Evolutionary conservation across 768 basidiomycete genomes (phyloP), one percentile per base, ranked within the genome.

Genomic region (Pisolithus tinctorius): DNA sequence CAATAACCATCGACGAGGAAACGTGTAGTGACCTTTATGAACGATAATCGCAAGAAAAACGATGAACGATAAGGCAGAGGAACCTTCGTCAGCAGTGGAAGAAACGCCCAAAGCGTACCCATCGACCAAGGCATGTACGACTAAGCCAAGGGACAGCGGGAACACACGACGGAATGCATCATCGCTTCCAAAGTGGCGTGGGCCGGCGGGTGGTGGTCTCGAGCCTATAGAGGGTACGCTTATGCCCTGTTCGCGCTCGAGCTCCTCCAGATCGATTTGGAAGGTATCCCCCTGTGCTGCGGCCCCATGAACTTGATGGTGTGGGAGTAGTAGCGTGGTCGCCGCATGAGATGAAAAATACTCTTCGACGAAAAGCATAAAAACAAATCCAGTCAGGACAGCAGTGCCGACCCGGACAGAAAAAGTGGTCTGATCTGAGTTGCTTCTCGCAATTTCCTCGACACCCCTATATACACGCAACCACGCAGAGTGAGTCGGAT

Each of bases 81-180:
- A 68, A 51, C 56, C 71, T 0, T 67, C 51, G 17, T 63, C 61
- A 9, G 84, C 34, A 3, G 34, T 69, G 11, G 79, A 76, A 3
- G 88, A 86, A 17, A 93, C 86, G 23, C 95, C 96, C 37, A 98
- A 72, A 2, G 91, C 92, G 51, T 96, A 82, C 4, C 96, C 94
- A 66, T 99, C 96, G 0, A 93, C 88, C 45, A 93, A 74, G 1
- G 84, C 88, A 62, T 99, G 95, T 25, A 93, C 79, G 25, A 91
- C 77, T 42, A 98, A 72, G 1, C 94, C 96, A 8, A 97, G 68
- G 0, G 93, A 90, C 36, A 94, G 75, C 36, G 93, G 76, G 47
- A 84, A 80, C 8, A 84, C 83, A 14, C 71, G 71, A 34, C 62
- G 60, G 30, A 67, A 34, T 34, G 34, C 65, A 58, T 36, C 34